A percentile compares a stretch with the other conserved stretches of the same genome.
Conservation (phyloP, 768 basidiomycete species). For the Coprinopsis sp. region DNA sequence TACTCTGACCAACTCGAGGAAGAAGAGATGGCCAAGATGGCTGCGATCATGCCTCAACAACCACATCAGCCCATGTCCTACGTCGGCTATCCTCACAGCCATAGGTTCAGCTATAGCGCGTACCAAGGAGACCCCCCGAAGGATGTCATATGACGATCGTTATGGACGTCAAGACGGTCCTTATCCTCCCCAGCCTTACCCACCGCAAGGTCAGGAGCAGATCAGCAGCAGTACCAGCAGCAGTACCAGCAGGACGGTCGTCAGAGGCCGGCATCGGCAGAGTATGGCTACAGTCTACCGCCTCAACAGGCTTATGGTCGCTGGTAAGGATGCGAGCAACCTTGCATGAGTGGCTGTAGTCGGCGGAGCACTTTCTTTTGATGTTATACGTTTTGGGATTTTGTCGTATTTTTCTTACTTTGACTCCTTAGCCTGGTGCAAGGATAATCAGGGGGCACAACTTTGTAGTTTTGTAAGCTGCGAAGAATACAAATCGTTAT, state of each 20-base stretch:
- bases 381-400: too few species aligned
- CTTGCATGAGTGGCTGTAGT: neutral
- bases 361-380: neutral
- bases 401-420: too few species aligned
- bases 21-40: conserved; percentile 27
- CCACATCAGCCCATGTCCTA: conserved; percentile 2
- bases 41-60: conserved; percentile 8
- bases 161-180: neutral
- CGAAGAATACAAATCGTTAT: too few species aligned
- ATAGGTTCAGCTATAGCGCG: conserved; percentile 7
- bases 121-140: neutral
- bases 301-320: conserved; percentile 1
- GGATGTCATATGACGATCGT: neutral
- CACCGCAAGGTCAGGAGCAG: neutral
- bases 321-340: conserved; percentile 8
- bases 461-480: conserved; percentile 10
- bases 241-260: neutral
- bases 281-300: conserved; percentile 4
- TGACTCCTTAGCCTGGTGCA: conserved; percentile 10
- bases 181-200: too few species aligned
- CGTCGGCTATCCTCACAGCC: conserved; percentile 8
- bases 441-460: neutral
- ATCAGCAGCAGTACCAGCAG: neutral
- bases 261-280: neutral
- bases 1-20: conserved; percentile 53